Conservation (phyloP, 2,329 filamentous ascomycete species). For the Aspergillus clavatus region DNA sequence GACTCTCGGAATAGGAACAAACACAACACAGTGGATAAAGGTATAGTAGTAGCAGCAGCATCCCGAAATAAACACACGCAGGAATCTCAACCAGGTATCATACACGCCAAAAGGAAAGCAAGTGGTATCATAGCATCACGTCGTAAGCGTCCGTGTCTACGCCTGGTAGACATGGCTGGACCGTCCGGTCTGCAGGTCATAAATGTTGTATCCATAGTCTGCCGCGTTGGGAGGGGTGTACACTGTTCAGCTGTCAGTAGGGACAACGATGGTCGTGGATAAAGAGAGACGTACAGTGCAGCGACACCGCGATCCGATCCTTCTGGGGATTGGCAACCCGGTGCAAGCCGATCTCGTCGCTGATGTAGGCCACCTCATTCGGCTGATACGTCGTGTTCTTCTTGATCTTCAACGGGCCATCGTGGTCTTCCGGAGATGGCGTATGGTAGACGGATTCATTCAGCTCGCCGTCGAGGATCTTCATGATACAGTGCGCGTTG, state of each 20-base stretch:
- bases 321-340: conserved; percentile 26
- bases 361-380: conserved; percentile 32
- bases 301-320: conserved; percentile 27
- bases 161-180: background rate
- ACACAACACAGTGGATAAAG: no score
- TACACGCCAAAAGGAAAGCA: background rate
- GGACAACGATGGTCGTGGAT: no score
- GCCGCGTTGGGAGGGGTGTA: conserved; percentile 33
- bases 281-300: conserved; percentile 30
- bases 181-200: conserved; percentile 10
- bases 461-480: conserved; percentile 28
- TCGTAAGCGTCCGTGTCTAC: background rate
- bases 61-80: background rate
- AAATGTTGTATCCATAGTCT: conserved; percentile 31
- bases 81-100: background rate
- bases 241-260: conserved; percentile 12
- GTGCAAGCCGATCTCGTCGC: conserved; percentile 30
- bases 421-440: conserved; percentile 11
- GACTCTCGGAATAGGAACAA: no score
- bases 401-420: conserved; percentile 21
- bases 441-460: conserved; percentile 26
- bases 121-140: background rate
- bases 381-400: conserved; percentile 19
- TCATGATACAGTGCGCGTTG: conserved; percentile 37
- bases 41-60: no score